Base-by-base conservation (phyloP, 2,329 filamentous ascomycete genomes). In the Fusarium pilosicola region DNA sequence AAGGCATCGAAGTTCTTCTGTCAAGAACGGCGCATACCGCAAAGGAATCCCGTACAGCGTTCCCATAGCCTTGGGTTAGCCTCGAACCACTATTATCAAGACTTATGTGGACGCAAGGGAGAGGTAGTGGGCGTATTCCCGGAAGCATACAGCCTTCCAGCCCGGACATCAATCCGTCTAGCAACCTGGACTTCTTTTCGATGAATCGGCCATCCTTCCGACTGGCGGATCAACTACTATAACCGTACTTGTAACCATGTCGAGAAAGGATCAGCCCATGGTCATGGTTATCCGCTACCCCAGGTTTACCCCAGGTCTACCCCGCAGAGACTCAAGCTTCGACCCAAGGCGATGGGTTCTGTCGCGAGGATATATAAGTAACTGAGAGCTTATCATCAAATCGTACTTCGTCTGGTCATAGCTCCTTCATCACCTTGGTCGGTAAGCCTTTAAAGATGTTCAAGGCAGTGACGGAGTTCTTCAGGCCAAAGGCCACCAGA, bases 221-320 rank as follows among this genome's bases (percentile, higher is more conserved):
- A 48, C 20, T 48, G 36, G 55, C 12, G 32, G 18, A 26, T n/a
- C 32, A 58, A 32, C 12, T 9, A 9, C 5, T 18, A 11, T 11
- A 34, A 13, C 30, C 55, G 55, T 28, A 17, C 9, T 15, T 10
- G 32, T 28, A 26, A n/a, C 32, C 20, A 22, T 30, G 17, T 12
- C 28, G 3, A 45, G 54, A 44, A 44, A 30, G 18, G 26, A 63
- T 46, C 26, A 49, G 36, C 44, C 6, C 60, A 36, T 34, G 42
- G 28, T n/a, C 38, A 26, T 34, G 30, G 11, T 26, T 26, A 45
- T 28, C 38, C 24, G n/a, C 44, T 72, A 57, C 69, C 69, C 69
- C 69, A 68, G 68, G 48, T 68, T 54, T 71, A 56, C 69, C 68
- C 68, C 69, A 64, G 57, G 30, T 42, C 36, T 68, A 63, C 57